A percentile compares a stretch with the other conserved stretches of the same genome.
These are phyloP conservation scores for Dissophora globulifera DNA, from an alignment of 192 early-diverging fungal species.

Conservation along the genomic window DNA sequence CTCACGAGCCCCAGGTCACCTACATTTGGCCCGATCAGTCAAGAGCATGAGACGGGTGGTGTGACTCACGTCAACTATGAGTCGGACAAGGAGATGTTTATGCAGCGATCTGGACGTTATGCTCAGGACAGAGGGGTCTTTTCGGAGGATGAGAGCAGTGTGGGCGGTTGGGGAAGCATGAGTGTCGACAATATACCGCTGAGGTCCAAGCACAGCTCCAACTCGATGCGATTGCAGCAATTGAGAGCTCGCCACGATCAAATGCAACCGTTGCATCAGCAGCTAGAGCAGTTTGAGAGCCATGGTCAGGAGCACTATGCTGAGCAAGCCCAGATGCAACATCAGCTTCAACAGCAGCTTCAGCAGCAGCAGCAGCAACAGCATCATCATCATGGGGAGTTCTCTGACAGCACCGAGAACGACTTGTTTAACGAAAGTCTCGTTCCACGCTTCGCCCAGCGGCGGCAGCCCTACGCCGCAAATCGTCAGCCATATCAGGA, in stretches of 20 bases:
- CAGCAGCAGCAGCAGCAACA: slow-evolving; percentile 28
- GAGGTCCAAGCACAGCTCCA: neutral
- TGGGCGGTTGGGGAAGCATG: slow-evolving; percentile 10
- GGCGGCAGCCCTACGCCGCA: neutral
- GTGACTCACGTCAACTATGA: neutral
- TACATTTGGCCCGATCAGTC: slow-evolving; percentile 2
- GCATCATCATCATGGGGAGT: slow-evolving; percentile 12
- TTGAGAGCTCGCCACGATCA: slow-evolving; percentile 15
- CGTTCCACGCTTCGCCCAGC: slow-evolving; percentile 14
- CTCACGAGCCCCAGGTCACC: slow-evolving; percentile 16
- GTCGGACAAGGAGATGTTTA: slow-evolving; percentile 6
- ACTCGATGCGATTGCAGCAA: slow-evolving; percentile 8
- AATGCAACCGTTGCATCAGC: slow-evolving; percentile 20
- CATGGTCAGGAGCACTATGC: neutral
- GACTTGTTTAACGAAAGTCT: neutral
- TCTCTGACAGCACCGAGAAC: neutral
- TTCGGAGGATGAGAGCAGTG: slow-evolving; percentile 31
- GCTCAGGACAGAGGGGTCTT: slow-evolving; percentile 11
- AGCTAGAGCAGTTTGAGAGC: slow-evolving; percentile 6
- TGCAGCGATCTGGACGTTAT: slow-evolving; percentile 12
- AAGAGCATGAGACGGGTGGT: neutral
- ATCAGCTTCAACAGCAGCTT: slow-evolving; percentile 3
- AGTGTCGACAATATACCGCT: neutral
- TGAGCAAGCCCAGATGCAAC: slow-evolving; percentile 7
- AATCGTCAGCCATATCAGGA: neutral